Base-by-base conservation (phyloP, 2,329 filamentous ascomycete species). In the Fusarium sp. region DNA sequence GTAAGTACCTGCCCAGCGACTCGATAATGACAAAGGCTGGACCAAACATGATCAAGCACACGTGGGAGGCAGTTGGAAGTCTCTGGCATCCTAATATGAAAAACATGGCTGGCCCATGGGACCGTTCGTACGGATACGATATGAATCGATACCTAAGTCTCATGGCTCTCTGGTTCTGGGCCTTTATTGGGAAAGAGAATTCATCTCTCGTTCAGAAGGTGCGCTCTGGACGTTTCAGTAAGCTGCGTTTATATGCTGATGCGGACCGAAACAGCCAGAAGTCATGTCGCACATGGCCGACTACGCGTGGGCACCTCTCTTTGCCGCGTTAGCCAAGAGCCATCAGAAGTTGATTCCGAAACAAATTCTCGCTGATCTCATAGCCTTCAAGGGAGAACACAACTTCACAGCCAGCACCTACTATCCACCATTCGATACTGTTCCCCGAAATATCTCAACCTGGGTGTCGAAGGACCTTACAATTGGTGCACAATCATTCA, bases 61-160 rank as follows among this genome's bases (percentile, higher is more conserved):
- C 84, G 0, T 90, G 86, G 88, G 77, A 81, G 6, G 80, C 82
- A 4, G 79, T 86, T 3, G 80, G 81, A 0, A 69, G 83, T 45
- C 80, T 90, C 2, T 90, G 87, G 80, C 85, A 89, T 54, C 83
- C 87, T 1, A 81, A 83, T 3, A 75, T 90, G 77, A 85, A 82
- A 67, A 90, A 90, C 63, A 82, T 89, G 47, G 88, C 88, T 3
- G 88, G 88, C 0, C 88, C 88, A 0, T 90, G 88, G 88, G 88
- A 90, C 74, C 83, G 88, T 1, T 80, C 83, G 0, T 90, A 90
- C 65, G 87, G 87, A 1, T 89, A 84, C 59, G 87, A 90, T 62
- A 89, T 90, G 87, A 89, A 88, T 56, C 78, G 82, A 8, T 90
- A 90, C 69, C 74, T 89, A 6, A 85, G 85, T 53, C 81, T 90